phyloP scores from a whole-genome alignment of 192 early-diverging fungal species.

The Gonapodya prolifera region DNA sequence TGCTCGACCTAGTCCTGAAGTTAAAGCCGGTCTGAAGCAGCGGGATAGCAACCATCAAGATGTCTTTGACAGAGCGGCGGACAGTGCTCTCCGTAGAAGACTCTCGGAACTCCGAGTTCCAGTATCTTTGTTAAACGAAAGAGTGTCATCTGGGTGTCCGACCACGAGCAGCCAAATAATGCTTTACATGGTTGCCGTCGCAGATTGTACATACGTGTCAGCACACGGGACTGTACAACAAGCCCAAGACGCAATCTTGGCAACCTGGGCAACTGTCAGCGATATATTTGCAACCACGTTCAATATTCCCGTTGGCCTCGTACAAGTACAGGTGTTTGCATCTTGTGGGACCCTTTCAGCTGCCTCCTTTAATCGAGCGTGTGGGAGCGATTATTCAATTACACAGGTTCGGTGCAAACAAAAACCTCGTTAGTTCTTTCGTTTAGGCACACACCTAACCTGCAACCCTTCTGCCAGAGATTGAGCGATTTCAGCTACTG shows the following conservation, averaged over 20 bases:
- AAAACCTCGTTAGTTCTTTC: background rate
- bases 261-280: background rate
- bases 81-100: background rate
- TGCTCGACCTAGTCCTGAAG: background rate
- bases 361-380: background rate
- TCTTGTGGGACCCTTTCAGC: background rate
- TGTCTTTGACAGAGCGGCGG: background rate
- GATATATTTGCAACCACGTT: background rate
- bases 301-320: background rate
- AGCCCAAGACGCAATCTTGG: background rate
- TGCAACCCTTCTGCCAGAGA: background rate
- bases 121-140: background rate
- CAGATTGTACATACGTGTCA: background rate
- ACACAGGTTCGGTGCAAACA: background rate
- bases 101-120: background rate
- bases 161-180: background rate
- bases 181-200: conserved; percentile 4
- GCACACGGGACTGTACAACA: background rate
- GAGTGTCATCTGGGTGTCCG: background rate
- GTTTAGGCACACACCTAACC: no score
- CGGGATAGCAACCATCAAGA: no score
- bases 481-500: background rate
- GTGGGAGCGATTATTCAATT: background rate
- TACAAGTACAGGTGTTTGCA: background rate
- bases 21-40: background rate